Conservation (phyloP, 2,329 filamentous ascomycete genomes). For the Colletotrichum australisinense region DNA sequence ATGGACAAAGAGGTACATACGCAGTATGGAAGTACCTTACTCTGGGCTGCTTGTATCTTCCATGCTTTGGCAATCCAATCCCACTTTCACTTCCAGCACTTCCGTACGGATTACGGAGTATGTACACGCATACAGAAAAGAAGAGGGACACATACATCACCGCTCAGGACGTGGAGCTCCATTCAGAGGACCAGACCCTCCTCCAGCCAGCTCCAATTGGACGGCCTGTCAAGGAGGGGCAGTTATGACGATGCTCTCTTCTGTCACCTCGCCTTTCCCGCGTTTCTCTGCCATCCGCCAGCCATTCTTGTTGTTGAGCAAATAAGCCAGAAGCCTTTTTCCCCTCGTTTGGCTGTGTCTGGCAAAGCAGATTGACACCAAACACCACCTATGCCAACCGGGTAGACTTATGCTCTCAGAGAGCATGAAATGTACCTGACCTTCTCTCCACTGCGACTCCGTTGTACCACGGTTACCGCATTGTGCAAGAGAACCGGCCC, state of each 20-base stretch:
- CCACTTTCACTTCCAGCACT: conserved; percentile 26
- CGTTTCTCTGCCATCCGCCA: conserved; percentile 1
- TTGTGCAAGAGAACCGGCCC: conserved; percentile 28
- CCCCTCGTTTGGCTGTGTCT: background rate
- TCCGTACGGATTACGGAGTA: conserved; percentile 14
- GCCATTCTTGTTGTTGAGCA: background rate
- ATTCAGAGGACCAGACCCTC: conserved; percentile 10
- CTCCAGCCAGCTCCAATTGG: conserved; percentile 19
- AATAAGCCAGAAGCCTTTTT: background rate
- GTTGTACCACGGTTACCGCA: conserved; percentile 27
- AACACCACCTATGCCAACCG: background rate
- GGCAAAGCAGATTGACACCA: background rate
- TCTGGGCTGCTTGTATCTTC: conserved; percentile 4
- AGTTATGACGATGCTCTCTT: conserved; percentile 31
- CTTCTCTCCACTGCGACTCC: background rate
- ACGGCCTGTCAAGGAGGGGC: conserved; percentile 25
- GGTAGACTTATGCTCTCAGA: background rate
- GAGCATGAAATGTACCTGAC: background rate
- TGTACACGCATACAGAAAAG: conserved; percentile 8
- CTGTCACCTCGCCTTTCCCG: conserved; percentile 27
- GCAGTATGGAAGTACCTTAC: background rate
- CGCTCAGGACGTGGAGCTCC: conserved; percentile 15
- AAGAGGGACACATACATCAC: conserved; percentile 31
- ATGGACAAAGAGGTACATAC: conserved; percentile 14
- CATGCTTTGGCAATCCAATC: conserved; percentile 13